These are phyloP conservation scores for Geotrichum klebahnii DNA, from an alignment of 1,139 yeast species.

Conservation along the genomic window DNA sequence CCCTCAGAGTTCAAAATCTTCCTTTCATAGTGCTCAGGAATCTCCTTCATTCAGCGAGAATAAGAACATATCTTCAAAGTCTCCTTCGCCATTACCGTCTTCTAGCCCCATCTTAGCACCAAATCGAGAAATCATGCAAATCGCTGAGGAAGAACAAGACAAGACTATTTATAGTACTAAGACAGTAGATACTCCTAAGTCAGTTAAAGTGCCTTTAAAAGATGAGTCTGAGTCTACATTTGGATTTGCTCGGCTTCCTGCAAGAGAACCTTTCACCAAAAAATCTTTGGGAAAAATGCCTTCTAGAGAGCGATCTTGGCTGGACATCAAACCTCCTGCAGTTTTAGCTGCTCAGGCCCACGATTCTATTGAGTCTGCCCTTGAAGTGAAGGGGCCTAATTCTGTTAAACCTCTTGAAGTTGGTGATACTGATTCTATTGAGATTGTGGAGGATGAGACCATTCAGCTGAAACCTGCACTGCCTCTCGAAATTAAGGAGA, in stretches of 20 bases:
- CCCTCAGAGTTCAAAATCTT: background rate
- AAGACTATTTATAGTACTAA: background rate
- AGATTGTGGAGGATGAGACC: background rate
- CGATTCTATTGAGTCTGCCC: background rate
- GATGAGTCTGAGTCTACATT: constrained; percentile 30
- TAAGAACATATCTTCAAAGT: background rate
- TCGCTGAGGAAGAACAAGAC: background rate
- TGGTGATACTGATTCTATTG: background rate
- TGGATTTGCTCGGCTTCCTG: constrained; percentile 46
- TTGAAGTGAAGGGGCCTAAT: too few species aligned
- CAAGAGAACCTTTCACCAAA: constrained; percentile 45
- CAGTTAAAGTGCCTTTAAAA: constrained; percentile 29
- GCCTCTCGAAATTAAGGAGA: background rate
- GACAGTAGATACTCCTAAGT: constrained; percentile 10
- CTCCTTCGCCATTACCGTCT: background rate
- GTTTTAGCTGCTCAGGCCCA: background rate
- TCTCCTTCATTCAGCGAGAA: background rate
- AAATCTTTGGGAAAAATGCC: constrained; percentile 31
- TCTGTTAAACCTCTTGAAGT: too few species aligned
- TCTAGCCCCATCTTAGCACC: constrained; percentile 7
- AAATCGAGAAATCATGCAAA: background rate
- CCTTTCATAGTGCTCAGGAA: constrained; percentile 5
- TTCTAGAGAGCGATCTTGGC: constrained; percentile 20
- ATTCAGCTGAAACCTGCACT: background rate
- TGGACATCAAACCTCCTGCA: constrained; percentile 20